phyloP scores from a whole-genome alignment of 2,329 filamentous ascomycete species.

The Calonectria honghensis region DNA sequence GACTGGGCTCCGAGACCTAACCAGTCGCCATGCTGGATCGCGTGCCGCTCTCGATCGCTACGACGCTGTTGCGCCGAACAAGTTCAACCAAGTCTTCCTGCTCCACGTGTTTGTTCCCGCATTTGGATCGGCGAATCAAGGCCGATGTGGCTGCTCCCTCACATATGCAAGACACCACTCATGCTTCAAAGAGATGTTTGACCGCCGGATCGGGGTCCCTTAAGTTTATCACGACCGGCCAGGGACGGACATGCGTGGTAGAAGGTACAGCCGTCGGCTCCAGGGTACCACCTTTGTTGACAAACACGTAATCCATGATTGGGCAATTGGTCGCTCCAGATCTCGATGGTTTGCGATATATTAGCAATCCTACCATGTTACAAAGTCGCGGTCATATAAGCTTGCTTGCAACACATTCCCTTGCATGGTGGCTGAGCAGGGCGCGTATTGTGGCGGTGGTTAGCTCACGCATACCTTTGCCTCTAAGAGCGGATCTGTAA shows the following conservation, averaged over 20 bases:
- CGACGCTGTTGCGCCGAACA: background rate
- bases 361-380: background rate
- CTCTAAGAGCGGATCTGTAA: constrained; percentile 3
- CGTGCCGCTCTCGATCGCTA: constrained; percentile 12
- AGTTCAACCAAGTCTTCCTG: constrained; percentile 6
- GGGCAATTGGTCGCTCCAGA: background rate
- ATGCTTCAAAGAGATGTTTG: background rate
- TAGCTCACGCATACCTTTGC: constrained; percentile 7
- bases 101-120: constrained; percentile 30
- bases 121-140: constrained; percentile 19
- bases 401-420: constrained; percentile 16
- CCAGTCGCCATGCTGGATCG: constrained; percentile 9
- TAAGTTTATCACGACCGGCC: background rate
- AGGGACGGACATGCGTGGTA: background rate
- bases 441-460: background rate
- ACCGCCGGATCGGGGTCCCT: constrained; percentile 15
- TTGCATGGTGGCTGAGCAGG: constrained; percentile 16
- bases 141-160: background rate
- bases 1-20: background rate
- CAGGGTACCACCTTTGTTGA: constrained; percentile 10
- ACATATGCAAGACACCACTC: constrained; percentile 26
- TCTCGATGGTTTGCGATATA: constrained; percentile 9
- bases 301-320: constrained; percentile 21
- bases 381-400: background rate
- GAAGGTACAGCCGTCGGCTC: background rate